phyloP scores from a whole-genome alignment of 768 basidiomycete genomes.

The Collybiopsis confluens region DNA sequence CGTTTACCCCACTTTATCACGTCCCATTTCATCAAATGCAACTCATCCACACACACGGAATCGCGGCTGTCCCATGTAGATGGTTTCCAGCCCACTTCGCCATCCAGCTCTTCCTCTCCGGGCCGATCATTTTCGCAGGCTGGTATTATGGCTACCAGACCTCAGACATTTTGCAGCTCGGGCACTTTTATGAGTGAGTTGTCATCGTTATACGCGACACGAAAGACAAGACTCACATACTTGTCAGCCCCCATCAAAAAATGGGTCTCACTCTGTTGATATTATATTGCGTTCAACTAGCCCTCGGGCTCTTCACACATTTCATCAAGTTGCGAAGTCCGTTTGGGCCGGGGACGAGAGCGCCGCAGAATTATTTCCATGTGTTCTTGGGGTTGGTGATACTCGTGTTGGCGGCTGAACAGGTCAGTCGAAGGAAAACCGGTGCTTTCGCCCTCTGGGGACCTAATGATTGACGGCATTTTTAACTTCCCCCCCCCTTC shows the following conservation, averaged over 20 bases:
- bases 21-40: background rate
- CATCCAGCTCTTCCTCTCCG: slow-evolving; percentile 46
- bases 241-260: slow-evolving; percentile 46
- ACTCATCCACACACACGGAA: background rate
- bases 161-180: slow-evolving; percentile 23
- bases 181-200: no score
- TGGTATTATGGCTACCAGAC: slow-evolving; percentile 39
- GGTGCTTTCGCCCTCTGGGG: no score
- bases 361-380: slow-evolving; percentile 54
- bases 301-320: slow-evolving; percentile 49
- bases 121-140: slow-evolving; percentile 50
- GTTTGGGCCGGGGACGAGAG: slow-evolving; percentile 32
- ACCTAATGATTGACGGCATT: no score
- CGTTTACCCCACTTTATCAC: background rate
- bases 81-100: slow-evolving; percentile 50
- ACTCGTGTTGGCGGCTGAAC: slow-evolving; percentile 48
- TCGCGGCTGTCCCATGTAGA: no score
- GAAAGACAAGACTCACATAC: no score
- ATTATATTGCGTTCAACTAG: slow-evolving; percentile 48
- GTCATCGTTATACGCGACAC: no score
- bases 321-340: slow-evolving; percentile 40
- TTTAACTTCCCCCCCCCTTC: no score
- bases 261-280: slow-evolving; percentile 49
- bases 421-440: no score
- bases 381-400: slow-evolving; percentile 50